These are phyloP conservation scores for Coprinopsis cinerea DNA, from an alignment of 768 basidiomycete genomes.

Conservation along the genomic window DNA sequence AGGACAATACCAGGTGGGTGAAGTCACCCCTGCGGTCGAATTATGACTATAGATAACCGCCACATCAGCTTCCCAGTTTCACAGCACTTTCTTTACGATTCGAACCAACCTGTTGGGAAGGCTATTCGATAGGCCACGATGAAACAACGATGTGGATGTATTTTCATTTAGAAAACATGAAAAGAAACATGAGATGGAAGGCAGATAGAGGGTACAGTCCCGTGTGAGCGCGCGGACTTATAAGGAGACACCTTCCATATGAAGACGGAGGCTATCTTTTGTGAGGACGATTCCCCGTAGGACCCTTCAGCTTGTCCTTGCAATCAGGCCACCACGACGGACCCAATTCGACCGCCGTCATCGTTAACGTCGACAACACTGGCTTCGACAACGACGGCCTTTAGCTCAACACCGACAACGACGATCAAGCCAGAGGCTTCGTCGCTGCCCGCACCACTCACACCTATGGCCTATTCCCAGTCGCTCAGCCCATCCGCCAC, in stretches of 20 bases:
- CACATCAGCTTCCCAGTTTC: not conserved
- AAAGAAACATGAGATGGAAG: not conserved
- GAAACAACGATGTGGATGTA: not conserved
- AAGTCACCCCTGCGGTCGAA: not conserved
- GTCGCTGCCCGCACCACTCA: slow-evolving; percentile 2
- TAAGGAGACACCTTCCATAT: slow-evolving; percentile 9
- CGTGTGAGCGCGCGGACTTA: slow-evolving; percentile 3
- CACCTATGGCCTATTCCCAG: slow-evolving; percentile 10
- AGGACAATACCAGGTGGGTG: not conserved
- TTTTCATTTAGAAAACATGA: not conserved
- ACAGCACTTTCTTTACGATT: not conserved
- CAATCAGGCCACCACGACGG: no score
- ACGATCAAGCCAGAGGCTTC: slow-evolving; percentile 4
- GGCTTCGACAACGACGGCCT: not conserved
- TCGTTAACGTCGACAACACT: slow-evolving; percentile 8
- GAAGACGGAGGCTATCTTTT: slow-evolving; percentile 9
- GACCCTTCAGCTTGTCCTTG: no score
- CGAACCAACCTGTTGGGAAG: not conserved
- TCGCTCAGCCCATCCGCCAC: slow-evolving; percentile 7
- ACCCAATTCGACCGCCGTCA: no score
- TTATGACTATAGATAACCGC: not conserved
- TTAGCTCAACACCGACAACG: slow-evolving; percentile 6
- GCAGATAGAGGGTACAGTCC: not conserved
- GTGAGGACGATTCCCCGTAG: slow-evolving; percentile 7
- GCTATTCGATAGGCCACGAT: not conserved